Evolutionary conservation across 345 rosid genomes (phyloP).

Genomic region (Hibiscus mutabilis): DNA sequence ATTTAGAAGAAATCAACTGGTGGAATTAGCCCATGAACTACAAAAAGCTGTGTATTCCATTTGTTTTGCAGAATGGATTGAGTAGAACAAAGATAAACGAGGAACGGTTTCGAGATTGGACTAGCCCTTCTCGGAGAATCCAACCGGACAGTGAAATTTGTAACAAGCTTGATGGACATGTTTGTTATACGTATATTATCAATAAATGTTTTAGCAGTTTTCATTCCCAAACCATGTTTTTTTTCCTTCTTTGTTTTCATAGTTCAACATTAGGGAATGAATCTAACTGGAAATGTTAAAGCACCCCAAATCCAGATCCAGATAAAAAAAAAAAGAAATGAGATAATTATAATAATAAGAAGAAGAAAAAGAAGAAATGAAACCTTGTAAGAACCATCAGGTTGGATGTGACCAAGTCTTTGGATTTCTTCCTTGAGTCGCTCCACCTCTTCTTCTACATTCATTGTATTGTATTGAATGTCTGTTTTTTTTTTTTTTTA

Average conservation of each 20-base stretch:
- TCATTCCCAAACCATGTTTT: neutral
- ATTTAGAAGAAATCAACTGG: neutral
- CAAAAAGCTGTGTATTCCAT: neutral
- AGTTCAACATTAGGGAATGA: neutral
- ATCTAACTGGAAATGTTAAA: neutral
- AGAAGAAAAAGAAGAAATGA: neutral
- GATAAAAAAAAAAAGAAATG: neutral
- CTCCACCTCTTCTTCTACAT: constrained; percentile 81
- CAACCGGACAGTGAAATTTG: neutral
- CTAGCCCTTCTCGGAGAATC: neutral
- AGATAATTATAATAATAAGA: neutral
- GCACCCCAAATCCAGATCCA: neutral
- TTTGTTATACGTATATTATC: neutral
- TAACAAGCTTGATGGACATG: neutral
- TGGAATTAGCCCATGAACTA: neutral
- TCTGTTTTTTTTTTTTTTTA: too few species aligned
- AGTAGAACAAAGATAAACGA: neutral
- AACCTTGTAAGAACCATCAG: constrained; percentile 92
- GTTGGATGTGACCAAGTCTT: constrained; percentile 61
- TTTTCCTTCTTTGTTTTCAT: neutral
- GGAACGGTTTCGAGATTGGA: neutral
- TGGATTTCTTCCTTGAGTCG: constrained; percentile 80
- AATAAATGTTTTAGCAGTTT: neutral
- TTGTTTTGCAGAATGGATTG: neutral
- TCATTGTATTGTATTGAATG: constrained; percentile 40